Percentiles rank a stretch among this genome's conserved stretches.
These are phyloP conservation scores for Hypoxylon subgilvum DNA, from an alignment of 495 filamentous ascomycete genomes.

Conservation along the genomic window DNA sequence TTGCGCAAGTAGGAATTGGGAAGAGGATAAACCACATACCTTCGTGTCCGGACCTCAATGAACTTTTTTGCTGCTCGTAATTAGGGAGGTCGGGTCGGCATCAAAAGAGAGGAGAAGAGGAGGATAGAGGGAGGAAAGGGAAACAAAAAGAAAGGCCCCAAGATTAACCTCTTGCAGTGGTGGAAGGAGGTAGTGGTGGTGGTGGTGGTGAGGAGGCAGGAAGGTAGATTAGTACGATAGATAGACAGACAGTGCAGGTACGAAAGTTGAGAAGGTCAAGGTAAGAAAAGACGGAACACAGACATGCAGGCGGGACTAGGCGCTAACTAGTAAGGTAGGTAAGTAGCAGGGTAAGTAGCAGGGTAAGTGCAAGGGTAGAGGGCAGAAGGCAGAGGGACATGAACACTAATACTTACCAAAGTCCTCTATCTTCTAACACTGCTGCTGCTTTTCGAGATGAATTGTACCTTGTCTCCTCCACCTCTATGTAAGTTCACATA, in stretches of 20 bases:
- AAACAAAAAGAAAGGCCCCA: slow-evolving; percentile 42
- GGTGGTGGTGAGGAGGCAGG: slow-evolving; percentile 49
- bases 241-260: slow-evolving; percentile 48
- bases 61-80: slow-evolving; percentile 42
- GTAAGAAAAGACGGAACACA: slow-evolving; percentile 43
- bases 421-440: too few species aligned
- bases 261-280: slow-evolving; percentile 46
- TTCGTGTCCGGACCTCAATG: slow-evolving; percentile 47
- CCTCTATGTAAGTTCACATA: background rate
- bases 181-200: slow-evolving; percentile 48
- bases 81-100: slow-evolving; percentile 46
- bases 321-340: slow-evolving; percentile 41
- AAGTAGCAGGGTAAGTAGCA: slow-evolving; percentile 7
- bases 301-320: slow-evolving; percentile 41
- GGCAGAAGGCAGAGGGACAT: slow-evolving; percentile 11
- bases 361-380: background rate
- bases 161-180: slow-evolving; percentile 49
- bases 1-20: slow-evolving; percentile 40
- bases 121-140: slow-evolving; percentile 42
- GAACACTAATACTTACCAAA: too few species aligned
- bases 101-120: slow-evolving; percentile 45
- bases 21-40: slow-evolving; percentile 43
- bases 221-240: slow-evolving; percentile 44
- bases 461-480: too few species aligned
- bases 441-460: slow-evolving; percentile 35